These are phyloP conservation scores for Mycena chlorophos DNA, from an alignment of 768 basidiomycete genomes.

Conservation along the genomic window DNA sequence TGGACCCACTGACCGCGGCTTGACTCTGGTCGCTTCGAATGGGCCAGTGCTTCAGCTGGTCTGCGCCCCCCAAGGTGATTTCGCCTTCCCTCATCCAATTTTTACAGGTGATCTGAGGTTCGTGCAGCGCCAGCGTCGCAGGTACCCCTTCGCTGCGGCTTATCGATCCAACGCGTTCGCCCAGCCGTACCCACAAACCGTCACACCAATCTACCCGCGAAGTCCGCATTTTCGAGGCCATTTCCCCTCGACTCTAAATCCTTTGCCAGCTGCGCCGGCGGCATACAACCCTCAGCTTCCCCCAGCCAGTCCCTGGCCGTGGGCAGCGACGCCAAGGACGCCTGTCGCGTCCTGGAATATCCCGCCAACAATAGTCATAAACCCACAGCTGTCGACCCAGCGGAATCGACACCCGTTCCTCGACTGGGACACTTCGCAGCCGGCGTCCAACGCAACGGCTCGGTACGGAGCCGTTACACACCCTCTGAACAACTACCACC, in stretches of 20 bases:
- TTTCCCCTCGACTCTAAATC: neutral
- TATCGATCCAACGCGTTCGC: neutral
- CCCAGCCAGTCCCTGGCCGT: neutral
- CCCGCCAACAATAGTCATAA: neutral
- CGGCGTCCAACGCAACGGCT: neutral
- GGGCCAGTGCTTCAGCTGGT: conserved; percentile 2
- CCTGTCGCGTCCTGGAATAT: neutral
- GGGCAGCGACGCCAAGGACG: neutral
- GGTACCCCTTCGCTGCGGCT: neutral
- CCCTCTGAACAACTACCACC: neutral
- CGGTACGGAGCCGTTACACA: neutral
- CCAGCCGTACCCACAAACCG: neutral
- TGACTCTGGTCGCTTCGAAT: neutral
- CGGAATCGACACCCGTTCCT: neutral
- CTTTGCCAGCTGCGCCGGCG: neutral
- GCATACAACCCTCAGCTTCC: neutral
- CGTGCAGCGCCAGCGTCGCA: neutral
- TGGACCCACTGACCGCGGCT: neutral
- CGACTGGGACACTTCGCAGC: conserved; percentile 2
- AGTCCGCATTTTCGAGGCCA: neutral
- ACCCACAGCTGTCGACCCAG: neutral
- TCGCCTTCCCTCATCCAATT: neutral
- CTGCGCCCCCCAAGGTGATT: neutral
- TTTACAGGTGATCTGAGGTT: neutral
- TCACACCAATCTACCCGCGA: neutral